phyloP scores from a whole-genome alignment of 306 rosid genomes.

The Cucumis melo region DNA sequence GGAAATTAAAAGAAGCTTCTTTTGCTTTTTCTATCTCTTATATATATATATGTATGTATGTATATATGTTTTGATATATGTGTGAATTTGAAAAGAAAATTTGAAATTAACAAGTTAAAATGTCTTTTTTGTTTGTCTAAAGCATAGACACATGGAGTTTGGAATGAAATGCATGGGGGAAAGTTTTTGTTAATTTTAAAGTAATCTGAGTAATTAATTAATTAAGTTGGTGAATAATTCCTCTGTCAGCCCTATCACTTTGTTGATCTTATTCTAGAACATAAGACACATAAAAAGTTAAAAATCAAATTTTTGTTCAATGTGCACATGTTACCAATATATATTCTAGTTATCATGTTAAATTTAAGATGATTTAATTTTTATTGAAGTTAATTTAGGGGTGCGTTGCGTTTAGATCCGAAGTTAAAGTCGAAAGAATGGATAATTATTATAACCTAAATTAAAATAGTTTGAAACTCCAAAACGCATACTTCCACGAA shows the following conservation, averaged over 20 bases:
- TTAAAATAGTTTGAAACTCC: too few relatives aligned
- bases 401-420: too few relatives aligned
- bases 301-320: not conserved
- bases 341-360: too few relatives aligned
- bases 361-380: too few relatives aligned
- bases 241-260: not conserved
- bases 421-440: too few relatives aligned
- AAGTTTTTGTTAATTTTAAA: not conserved
- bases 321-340: too few relatives aligned
- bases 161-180: not conserved
- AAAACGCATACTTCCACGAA: too few relatives aligned
- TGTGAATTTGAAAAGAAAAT: not conserved
- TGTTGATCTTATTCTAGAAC: not conserved
- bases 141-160: not conserved
- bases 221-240: not conserved
- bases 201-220: not conserved
- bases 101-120: not conserved
- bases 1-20: not conserved
- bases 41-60: too few relatives aligned
- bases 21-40: not conserved
- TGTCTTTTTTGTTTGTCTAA: not conserved
- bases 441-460: too few relatives aligned
- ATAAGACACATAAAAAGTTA: not conserved
- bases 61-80: too few relatives aligned
- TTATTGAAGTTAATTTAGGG: too few relatives aligned